Evolutionary conservation across 345 rosid species (phyloP), one percentile per base, ranked within the genome.

Genomic region (Euclidium syriacum): DNA sequence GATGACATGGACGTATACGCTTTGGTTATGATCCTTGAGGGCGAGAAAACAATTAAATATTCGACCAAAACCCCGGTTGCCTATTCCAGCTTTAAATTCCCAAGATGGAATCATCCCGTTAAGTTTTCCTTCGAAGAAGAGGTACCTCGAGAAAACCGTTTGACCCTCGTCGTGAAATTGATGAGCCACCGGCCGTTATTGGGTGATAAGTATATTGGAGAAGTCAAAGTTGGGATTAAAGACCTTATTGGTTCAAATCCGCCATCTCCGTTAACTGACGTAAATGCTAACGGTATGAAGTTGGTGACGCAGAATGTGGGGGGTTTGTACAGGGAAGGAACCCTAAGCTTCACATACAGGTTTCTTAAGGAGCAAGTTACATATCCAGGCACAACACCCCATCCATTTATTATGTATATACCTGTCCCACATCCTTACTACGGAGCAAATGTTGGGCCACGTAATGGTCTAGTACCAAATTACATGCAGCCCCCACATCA

Each of bases 201-300:
- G 2, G 89, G 91, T 0, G 88, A 86, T 30, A 79, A 70, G 58
- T 83, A 78, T 6, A 15, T 89, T 20, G 94, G 89, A 10, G 79
- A 73, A 51, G 94, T 89, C 70, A 55, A 48, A 67, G 80, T 89
- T 1, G 85, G 87, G 4, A 48, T 89, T 30, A 73, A 72, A 39
- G 91, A 89, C 62, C 78, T 89, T 7, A 23, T 82, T 14, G 20
- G 10, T 7, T 24, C 29, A 4, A 15, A 6, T 23, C 55, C 19
- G 1, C 36, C 47, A 0, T 26, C 22, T 25, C 2, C 34, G 2
- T 6, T 66, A 5, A 18, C 32, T 1, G 49, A 50, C 7, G 48
- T 17, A 2, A 71, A 44, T 3, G 72, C 63, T 16, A 65, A 54
- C 7, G 58, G 58, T 35, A 59, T 77, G 78, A 41, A 72, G 35